phyloP scores from a whole-genome alignment of 1,284 basidiomycete genomes.

The Ustilago esculenta region DNA sequence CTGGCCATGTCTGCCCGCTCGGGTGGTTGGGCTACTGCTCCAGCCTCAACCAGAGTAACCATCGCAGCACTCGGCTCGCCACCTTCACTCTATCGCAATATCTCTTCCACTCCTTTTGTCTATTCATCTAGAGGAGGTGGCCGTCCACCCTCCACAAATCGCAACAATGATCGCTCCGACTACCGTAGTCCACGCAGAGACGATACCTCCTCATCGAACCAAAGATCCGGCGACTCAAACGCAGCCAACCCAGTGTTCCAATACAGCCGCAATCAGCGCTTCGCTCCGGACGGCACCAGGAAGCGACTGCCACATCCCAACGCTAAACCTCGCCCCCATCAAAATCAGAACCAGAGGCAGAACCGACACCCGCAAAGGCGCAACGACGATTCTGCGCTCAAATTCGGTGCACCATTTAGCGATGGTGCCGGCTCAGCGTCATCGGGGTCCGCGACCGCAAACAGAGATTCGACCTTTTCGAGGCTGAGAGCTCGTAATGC shows the following conservation, averaged over 20 bases:
- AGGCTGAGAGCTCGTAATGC: conserved; percentile 19
- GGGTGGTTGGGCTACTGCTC: conserved; percentile 5
- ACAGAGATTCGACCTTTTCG: conserved; percentile 18
- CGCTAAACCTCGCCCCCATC: conserved; percentile 11
- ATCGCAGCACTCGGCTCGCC: conserved; percentile 2
- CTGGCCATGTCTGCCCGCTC: conserved; percentile 16
- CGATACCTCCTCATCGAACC: conserved; percentile 2
- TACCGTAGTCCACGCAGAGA: conserved; percentile 10
- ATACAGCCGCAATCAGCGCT: conserved; percentile 41
- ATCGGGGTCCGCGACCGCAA: conserved; percentile 4
- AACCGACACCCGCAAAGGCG: conserved; percentile 6
- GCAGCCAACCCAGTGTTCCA: conserved; percentile 17
- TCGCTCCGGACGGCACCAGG: conserved; percentile 28
- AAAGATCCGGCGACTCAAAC: conserved; percentile 8
- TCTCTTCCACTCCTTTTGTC: conserved; percentile 6
- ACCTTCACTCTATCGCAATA: conserved; percentile 1
- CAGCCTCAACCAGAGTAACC: conserved; percentile 1
- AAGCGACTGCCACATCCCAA: conserved; percentile 42
- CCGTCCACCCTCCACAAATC: neutral
- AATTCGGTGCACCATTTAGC: conserved; percentile 13
- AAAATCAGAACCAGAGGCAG: neutral
- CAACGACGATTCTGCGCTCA: conserved; percentile 22
- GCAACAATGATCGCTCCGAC: conserved; percentile 16
- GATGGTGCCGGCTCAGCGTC: conserved; percentile 3
- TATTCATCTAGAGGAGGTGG: conserved; percentile 11